Evolutionary conservation across 768 basidiomycete genomes (phyloP), one percentile per base, ranked within the genome.

Genomic region (Termitomyces sp.): DNA sequence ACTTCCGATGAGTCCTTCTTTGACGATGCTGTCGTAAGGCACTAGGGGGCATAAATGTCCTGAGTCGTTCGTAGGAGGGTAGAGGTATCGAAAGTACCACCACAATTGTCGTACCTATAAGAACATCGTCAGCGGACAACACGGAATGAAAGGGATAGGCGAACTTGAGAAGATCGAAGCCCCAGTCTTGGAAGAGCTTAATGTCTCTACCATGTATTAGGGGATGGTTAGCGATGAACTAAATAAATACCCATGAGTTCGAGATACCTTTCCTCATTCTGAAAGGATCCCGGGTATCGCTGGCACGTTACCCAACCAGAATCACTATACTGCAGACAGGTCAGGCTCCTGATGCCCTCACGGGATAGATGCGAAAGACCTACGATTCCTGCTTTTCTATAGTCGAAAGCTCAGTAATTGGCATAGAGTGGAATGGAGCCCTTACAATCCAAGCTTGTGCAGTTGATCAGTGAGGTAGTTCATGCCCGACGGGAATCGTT

Each of bases 281-380:
- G 70, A 68, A 76, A 86, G 1, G 84, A 85, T 19, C 84, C 85
- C 21, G 85, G 85, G 63, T 84, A 87, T 7, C 81, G 69, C 23
- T 79, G 79, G 58, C 85, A 87, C 17, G 85, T 87, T 59, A 77
- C 80, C 84, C 84, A 86, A 14, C 85, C 85, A 1, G 84, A 76
- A 58, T 85, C 83, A 55, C 82, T 78, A 63, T 80, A 80, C 82
- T 82, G 54, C 8, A 3, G 34, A 50, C 12, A 11, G 19, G 39
- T 56, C 27, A 42, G 23, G 28, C 2, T 21, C 27, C 21, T 12
- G 6, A 21, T n/a, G n/a, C 37, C 10, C 27, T 32, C 21, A 47
- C 28, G 16, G 10, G 0, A 8, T 12, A 32, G 0, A 8, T 14
- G n/a, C 10, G n/a, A 10, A 47, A 39, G 17, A 66, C 75, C 47